Evolutionary conservation across 108 stramenopile genomes (phyloP).

Genomic region (Stephanodiscus minutulus): DNA sequence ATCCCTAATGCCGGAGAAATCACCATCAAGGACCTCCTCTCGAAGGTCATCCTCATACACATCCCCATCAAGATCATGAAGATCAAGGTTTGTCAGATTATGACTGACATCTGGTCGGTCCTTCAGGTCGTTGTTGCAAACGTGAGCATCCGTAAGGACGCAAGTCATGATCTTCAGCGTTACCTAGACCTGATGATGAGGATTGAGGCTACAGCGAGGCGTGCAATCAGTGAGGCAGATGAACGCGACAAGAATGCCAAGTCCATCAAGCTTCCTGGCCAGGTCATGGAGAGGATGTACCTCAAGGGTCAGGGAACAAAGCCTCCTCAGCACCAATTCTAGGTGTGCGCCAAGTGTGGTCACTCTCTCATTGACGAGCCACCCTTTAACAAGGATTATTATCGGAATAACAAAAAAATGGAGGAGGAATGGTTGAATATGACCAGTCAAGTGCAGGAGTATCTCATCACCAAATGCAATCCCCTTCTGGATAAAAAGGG

Average conservation of each 20-base stretch:
- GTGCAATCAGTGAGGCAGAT: no score
- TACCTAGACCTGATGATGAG: no score
- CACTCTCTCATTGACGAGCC: neutral
- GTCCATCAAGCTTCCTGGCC: neutral
- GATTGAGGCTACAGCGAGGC: no score
- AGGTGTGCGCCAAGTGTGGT: slow-evolving; percentile 1
- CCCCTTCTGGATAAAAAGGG: neutral
- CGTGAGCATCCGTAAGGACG: no score
- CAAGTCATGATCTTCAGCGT: no score
- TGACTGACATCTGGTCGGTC: no score
- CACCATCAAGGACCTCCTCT: no score
- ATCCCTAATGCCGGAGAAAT: no score
- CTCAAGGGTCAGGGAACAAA: neutral
- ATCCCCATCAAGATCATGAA: no score
- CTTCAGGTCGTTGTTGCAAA: no score
- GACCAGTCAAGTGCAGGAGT: neutral
- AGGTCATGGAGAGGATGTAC: neutral
- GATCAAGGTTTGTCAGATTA: no score
- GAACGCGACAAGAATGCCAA: neutral
- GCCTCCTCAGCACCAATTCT: neutral
- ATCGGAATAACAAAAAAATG: neutral
- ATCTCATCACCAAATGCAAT: neutral
- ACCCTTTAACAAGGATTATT: neutral
- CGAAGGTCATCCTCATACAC: no score
- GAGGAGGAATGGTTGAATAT: neutral